Percentiles rank a stretch among this genome's conserved stretches.
Evolutionary conservation across 2,329 filamentous ascomycete species (phyloP).

Genomic region (Penicillium capsulatum): DNA sequence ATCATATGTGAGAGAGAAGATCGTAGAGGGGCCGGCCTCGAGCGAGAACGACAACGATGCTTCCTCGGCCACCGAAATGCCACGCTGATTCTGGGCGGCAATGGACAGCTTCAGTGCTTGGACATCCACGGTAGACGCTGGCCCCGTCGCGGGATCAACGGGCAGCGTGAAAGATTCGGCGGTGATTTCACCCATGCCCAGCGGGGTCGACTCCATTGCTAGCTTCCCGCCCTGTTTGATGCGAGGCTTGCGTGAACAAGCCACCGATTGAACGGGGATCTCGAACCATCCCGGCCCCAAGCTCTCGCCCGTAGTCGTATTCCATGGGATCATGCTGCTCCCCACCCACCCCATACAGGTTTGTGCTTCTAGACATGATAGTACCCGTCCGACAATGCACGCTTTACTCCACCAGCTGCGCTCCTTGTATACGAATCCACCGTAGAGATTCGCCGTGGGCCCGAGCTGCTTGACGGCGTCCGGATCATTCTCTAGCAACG

Average conservation of each 20-base stretch:
- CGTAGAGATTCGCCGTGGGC: slow-evolving; percentile 50
- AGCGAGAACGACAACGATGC: slow-evolving; percentile 29
- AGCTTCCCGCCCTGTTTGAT: slow-evolving; percentile 43
- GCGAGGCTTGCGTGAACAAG: slow-evolving; percentile 34
- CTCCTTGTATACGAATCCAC: slow-evolving; percentile 51
- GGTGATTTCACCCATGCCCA: slow-evolving; percentile 38
- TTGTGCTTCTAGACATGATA: slow-evolving; percentile 44
- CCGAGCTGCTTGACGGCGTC: slow-evolving; percentile 48
- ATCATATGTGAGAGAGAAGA: slow-evolving; percentile 46
- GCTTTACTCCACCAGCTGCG: slow-evolving; percentile 56
- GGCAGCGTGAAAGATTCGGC: slow-evolving; percentile 39
- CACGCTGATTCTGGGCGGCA: slow-evolving; percentile 11
- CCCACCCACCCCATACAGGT: slow-evolving; percentile 57
- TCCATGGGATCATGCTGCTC: slow-evolving; percentile 39
- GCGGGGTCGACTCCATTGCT: slow-evolving; percentile 38
- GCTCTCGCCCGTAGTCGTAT: slow-evolving; percentile 22
- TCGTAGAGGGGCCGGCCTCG: background rate
- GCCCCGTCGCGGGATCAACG: slow-evolving; percentile 25
- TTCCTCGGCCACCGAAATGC: slow-evolving; percentile 20
- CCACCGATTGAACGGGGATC: slow-evolving; percentile 36
- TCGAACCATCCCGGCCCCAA: slow-evolving; percentile 50
- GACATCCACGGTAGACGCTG: slow-evolving; percentile 18
- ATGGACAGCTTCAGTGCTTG: slow-evolving; percentile 25
- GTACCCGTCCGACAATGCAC: slow-evolving; percentile 52
- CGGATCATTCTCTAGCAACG: slow-evolving; percentile 53